Evolutionary conservation across 345 rosid genomes (phyloP), one percentile per base, ranked within the genome.

Genomic region (Pistacia integerrima): DNA sequence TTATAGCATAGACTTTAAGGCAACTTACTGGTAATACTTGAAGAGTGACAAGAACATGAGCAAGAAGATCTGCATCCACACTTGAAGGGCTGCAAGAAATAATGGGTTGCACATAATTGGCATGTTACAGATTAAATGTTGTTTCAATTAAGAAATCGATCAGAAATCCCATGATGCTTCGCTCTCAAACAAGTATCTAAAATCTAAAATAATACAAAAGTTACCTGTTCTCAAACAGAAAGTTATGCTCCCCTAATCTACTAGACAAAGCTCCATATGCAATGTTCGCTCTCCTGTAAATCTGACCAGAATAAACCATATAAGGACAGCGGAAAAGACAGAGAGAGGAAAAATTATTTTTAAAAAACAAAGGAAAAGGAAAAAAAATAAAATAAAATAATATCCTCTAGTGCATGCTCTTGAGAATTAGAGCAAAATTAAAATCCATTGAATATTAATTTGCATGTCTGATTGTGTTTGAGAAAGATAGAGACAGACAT

Each of bases 261-360:
- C 87, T 88, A 22, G 99, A 94, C 83, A 96, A 81, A 66, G 97
- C 97, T 71, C 81, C 89, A 78, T 88, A 96, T 22, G 92, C 97
- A 67, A 85, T 80, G 64, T 81, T 89, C 2, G 88, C 97, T 78
- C 89, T 89, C 78, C 71, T 84, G 86, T 90, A 94, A 69, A 96
- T 94, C 99, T 96, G 91, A 71, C 66, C 76, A 80, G 8, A 61
- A 12, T 16, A 67, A 36, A 38, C 70, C 2, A 72, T n/a, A 41
- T 20, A 8, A 18, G 54, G 28, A 63, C 11, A 63, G 14, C 61
- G 1, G 49, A 57, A 22, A 57, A 33, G 28, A 4, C 28, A 49
- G 8, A 38, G n/a, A 55, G 22, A 16, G 8, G 63, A 22, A 22
- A 16, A 4, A 1, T 41, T 41, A 41, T 7, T 41, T 41, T 1